These are phyloP conservation scores for Grigorovia humatica DNA, from an alignment of 805 yeast genomes.

Conservation along the genomic window DNA sequence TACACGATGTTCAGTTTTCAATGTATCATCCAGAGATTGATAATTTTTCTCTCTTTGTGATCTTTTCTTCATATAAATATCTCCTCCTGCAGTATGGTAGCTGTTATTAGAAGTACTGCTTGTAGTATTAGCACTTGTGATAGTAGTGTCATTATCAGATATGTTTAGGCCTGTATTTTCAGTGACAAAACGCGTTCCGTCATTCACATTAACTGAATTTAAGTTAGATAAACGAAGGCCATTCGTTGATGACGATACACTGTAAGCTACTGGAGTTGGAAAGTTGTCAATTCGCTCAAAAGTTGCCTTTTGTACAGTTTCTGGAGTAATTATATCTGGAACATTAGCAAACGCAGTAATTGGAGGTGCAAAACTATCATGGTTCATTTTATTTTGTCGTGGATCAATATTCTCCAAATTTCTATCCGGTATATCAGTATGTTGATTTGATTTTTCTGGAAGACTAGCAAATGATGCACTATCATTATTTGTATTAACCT, in stretches of 20 bases:
- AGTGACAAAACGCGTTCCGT: no score
- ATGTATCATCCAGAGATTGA: slow-evolving; percentile 3
- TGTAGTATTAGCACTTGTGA: background rate
- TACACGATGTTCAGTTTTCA: slow-evolving; percentile 12
- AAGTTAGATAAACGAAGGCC: slow-evolving; percentile 1
- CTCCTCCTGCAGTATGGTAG: background rate
- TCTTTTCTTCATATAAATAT: slow-evolving; percentile 1
- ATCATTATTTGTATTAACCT: background rate
- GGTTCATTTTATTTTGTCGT: background rate
- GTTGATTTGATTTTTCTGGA: background rate
- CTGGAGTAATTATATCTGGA: background rate
- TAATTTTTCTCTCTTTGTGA: slow-evolving; percentile 1
- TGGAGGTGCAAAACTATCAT: background rate
- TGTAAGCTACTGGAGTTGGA: slow-evolving; percentile 27
- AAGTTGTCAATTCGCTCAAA: slow-evolving; percentile 18
- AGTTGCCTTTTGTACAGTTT: background rate
- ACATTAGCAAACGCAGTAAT: background rate
- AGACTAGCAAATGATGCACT: background rate
- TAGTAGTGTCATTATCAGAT: background rate
- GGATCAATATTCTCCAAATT: background rate
- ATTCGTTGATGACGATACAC: slow-evolving; percentile 1
- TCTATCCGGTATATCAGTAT: background rate
- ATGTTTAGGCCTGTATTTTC: no score
- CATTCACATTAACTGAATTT: background rate
- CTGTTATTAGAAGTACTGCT: background rate